Conservation (phyloP, 2,329 filamentous ascomycete genomes). For the Monilinia aucupariae region DNA sequence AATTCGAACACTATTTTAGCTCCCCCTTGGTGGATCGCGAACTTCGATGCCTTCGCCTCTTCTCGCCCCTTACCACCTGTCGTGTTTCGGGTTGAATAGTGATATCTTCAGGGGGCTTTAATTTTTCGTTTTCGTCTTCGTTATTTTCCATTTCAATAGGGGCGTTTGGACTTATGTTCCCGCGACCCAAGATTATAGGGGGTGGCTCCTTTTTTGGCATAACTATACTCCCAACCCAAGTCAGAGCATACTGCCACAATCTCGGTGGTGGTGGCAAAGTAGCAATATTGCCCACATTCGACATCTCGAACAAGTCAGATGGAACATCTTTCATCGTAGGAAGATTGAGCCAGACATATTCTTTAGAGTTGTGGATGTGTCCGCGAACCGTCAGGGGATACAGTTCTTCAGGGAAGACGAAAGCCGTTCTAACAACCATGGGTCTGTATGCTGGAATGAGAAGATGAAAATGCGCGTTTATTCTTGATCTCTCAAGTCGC, state of each 20-base stretch:
- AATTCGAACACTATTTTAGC: not conserved
- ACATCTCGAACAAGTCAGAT: constrained; percentile 14
- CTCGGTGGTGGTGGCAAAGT: constrained; percentile 13
- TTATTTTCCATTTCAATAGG: constrained; percentile 3
- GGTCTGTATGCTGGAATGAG: constrained; percentile 40
- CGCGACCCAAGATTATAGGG: constrained; percentile 13
- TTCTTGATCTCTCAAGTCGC: constrained; percentile 26
- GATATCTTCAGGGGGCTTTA: constrained; percentile 10
- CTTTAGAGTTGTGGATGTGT: constrained; percentile 38
- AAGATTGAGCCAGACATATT: constrained; percentile 39
- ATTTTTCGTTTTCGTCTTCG: constrained; percentile 13
- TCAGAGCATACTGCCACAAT: constrained; percentile 14
- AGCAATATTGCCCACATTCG: constrained; percentile 15
- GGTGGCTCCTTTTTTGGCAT: constrained; percentile 12
- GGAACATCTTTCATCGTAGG: constrained; percentile 25
- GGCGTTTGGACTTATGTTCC: not conserved
- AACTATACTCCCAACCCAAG: constrained; percentile 12
- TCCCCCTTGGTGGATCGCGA: constrained; percentile 2
- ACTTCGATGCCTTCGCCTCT: constrained; percentile 11
- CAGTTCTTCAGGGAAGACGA: constrained; percentile 37
- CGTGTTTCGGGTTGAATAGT: constrained; percentile 12
- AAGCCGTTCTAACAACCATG: constrained; percentile 37
- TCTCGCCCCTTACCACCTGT: constrained; percentile 10
- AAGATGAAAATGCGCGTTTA: constrained; percentile 36
- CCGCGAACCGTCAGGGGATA: constrained; percentile 39